Evolutionary conservation across 371 early-diverging fungal species (phyloP).

Genomic region (Nosema muscidifuracis): DNA sequence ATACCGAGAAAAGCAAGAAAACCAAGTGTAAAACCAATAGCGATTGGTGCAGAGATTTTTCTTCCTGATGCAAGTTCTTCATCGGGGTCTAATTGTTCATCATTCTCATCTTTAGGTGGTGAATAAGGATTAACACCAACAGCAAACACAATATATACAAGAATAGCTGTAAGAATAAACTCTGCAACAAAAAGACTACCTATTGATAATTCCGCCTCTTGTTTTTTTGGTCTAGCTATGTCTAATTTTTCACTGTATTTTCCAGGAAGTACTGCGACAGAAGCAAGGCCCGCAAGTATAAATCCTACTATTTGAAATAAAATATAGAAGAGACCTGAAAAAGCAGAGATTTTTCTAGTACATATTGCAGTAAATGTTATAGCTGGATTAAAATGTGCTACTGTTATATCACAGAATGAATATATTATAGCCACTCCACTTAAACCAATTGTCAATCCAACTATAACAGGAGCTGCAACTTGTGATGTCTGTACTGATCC

Average conservation of each 20-base stretch:
- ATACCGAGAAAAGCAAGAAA: slow-evolving; percentile 67
- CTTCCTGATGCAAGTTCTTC: slow-evolving; percentile 36
- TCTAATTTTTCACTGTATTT: slow-evolving; percentile 45
- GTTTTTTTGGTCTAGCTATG: slow-evolving; percentile 47
- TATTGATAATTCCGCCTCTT: slow-evolving; percentile 38
- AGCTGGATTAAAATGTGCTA: slow-evolving; percentile 67
- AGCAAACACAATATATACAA: slow-evolving; percentile 70
- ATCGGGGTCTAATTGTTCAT: slow-evolving; percentile 35
- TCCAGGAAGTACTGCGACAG: slow-evolving; percentile 65
- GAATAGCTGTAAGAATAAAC: slow-evolving; percentile 66
- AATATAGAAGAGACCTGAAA: slow-evolving; percentile 66
- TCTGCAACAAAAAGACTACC: slow-evolving; percentile 63
- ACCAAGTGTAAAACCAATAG: slow-evolving; percentile 65
- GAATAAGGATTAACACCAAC: slow-evolving; percentile 69
- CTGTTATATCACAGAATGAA: slow-evolving; percentile 69
- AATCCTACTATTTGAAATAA: slow-evolving; percentile 66
- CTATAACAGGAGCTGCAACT: slow-evolving; percentile 63
- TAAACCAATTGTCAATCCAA: slow-evolving; percentile 66
- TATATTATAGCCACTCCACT: slow-evolving; percentile 67
- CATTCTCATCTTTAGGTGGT: slow-evolving; percentile 62
- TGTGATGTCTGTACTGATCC: slow-evolving; percentile 16
- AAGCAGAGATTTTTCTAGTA: slow-evolving; percentile 65
- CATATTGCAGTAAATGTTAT: slow-evolving; percentile 69
- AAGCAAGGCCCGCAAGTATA: slow-evolving; percentile 65
- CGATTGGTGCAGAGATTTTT: slow-evolving; percentile 60